Evolutionary conservation across 2,329 filamentous ascomycete species (phyloP).

Genomic region (Akanthomyces lecanii): DNA sequence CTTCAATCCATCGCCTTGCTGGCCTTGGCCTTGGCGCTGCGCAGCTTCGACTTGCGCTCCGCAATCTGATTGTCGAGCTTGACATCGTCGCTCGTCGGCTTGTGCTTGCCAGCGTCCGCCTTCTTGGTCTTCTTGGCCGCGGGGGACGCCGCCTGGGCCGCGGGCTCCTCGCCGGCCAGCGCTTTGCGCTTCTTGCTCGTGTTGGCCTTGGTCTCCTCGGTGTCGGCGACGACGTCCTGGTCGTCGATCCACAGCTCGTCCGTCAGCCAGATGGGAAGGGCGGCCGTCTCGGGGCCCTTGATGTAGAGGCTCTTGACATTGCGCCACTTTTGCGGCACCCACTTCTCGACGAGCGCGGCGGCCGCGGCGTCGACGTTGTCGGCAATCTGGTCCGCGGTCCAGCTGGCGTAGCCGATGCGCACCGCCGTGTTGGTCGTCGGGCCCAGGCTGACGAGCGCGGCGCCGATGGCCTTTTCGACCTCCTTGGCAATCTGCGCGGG

Average conservation of each 20-base stretch:
- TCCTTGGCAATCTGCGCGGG: constrained; percentile 70
- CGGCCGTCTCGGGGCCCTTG: constrained; percentile 83
- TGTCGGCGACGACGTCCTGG: constrained; percentile 64
- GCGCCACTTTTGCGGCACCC: constrained; percentile 80
- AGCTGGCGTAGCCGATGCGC: constrained; percentile 71
- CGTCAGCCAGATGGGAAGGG: constrained; percentile 91
- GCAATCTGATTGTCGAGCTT: constrained; percentile 56
- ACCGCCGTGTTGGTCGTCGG: constrained; percentile 77
- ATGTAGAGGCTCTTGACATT: constrained; percentile 82
- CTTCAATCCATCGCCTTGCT: constrained; percentile 44
- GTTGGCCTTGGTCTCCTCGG: constrained; percentile 53
- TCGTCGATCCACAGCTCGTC: constrained; percentile 86
- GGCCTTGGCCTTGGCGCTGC: constrained; percentile 56
- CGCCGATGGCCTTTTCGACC: constrained; percentile 70
- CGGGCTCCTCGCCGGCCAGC: constrained; percentile 30
- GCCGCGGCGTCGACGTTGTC: constrained; percentile 76
- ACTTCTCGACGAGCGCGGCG: constrained; percentile 67
- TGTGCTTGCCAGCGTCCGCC: constrained; percentile 29
- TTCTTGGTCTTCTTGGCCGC: constrained; percentile 35
- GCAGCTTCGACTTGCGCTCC: constrained; percentile 54
- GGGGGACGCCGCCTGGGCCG: constrained; percentile 21
- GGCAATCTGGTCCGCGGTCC: constrained; percentile 69
- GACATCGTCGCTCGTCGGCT: constrained; percentile 45
- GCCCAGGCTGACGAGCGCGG: constrained; percentile 76
- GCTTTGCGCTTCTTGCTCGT: constrained; percentile 63